A percentile compares a stretch with the other conserved stretches of the same genome.
phyloP scores from a whole-genome alignment of 352 stramenopile genomes.

The Phytophthora lateralis region DNA sequence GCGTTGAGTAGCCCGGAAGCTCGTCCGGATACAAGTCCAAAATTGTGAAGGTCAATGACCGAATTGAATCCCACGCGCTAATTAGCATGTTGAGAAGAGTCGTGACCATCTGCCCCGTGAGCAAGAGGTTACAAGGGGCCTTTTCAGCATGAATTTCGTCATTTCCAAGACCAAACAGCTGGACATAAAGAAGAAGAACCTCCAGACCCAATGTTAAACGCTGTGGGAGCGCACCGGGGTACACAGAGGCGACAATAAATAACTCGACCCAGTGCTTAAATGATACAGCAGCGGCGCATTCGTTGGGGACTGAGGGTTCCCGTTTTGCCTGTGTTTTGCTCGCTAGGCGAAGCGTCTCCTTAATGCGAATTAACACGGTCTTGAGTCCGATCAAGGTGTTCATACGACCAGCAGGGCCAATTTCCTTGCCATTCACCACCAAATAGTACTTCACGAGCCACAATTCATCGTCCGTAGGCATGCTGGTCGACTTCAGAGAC shows the following conservation, averaged over 20 bases:
- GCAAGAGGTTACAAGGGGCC: conserved; percentile 36
- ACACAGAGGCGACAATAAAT: conserved; percentile 70
- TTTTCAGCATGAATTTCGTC: conserved; percentile 10
- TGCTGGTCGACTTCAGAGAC: conserved; percentile 80
- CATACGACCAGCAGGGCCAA: conserved; percentile 65
- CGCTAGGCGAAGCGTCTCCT: conserved; percentile 62
- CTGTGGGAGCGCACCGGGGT: conserved; percentile 67
- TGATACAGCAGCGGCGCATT: conserved; percentile 40
- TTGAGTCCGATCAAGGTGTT: conserved; percentile 80
- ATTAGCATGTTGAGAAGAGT: conserved; percentile 80
- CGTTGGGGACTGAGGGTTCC: conserved; percentile 5
- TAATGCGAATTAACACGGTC: conserved; percentile 76
- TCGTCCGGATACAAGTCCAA: conserved; percentile 72
- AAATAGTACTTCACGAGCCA: conserved; percentile 68
- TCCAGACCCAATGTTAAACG: conserved; percentile 76
- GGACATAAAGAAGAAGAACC: conserved; percentile 69
- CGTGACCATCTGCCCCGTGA: conserved; percentile 69
- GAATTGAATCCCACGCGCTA: conserved; percentile 81
- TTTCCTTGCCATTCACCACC: conserved; percentile 76
- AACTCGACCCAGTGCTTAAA: conserved; percentile 76
- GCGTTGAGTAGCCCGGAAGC: conserved; percentile 62
- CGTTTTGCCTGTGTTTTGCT: conserved; percentile 42
- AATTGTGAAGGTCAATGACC: conserved; percentile 66
- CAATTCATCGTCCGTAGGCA: conserved; percentile 64
- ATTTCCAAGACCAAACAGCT: conserved; percentile 65